phyloP scores from a whole-genome alignment of 2,329 filamentous ascomycete genomes.

The Colletotrichum horii region DNA sequence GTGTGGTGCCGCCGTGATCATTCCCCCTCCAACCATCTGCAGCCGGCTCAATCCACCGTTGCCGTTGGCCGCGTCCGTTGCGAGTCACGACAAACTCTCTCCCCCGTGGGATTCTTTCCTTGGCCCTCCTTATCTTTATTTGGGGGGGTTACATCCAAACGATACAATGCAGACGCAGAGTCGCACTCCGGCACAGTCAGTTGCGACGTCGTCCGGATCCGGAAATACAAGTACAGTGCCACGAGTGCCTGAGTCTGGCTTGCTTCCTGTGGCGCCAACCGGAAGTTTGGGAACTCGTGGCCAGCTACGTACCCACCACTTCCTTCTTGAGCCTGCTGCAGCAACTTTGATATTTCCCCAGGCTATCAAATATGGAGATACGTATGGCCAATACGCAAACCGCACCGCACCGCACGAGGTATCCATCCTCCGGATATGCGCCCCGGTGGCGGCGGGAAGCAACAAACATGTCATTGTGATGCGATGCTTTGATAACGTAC shows the following conservation, averaged over 20 bases:
- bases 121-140: background rate
- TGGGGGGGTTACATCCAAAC: background rate
- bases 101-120: background rate
- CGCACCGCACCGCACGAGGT: background rate
- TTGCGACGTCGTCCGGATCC: background rate
- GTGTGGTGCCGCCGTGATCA: background rate
- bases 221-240: background rate
- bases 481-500: background rate
- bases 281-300: background rate
- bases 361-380: conserved; percentile 2
- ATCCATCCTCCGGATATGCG: background rate
- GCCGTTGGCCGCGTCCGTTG: background rate
- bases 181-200: background rate
- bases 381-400: background rate
- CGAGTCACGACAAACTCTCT: background rate
- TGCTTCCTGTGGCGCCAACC: background rate
- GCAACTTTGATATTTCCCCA: background rate
- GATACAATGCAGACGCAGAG: background rate
- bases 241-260: background rate
- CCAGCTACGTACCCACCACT: background rate
- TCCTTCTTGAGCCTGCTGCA: background rate
- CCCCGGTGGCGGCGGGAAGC: background rate
- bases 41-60: background rate
- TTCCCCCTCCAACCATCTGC: background rate
- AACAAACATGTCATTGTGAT: background rate